phyloP scores from a whole-genome alignment of 805 yeast genomes.

The Pichia sporocuriosa region DNA sequence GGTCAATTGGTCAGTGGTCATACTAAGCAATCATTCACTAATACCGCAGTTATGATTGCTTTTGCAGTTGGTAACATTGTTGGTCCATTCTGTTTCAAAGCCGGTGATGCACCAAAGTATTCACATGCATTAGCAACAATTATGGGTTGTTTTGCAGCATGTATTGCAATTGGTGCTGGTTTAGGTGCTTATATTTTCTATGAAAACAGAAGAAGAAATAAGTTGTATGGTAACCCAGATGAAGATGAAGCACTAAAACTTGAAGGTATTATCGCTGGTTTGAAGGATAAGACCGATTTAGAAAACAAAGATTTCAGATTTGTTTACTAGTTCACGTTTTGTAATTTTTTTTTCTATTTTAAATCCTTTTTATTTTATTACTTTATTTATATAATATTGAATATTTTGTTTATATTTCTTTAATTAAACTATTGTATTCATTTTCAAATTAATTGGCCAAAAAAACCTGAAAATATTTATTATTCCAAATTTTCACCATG shows the following conservation, averaged over 20 bases:
- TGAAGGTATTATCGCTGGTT: slow-evolving; percentile 28
- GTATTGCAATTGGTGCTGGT: slow-evolving; percentile 26
- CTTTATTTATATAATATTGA: too few relatives aligned
- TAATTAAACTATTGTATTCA: too few relatives aligned
- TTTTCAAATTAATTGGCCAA: too few relatives aligned
- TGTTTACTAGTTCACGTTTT: slow-evolving; percentile 12
- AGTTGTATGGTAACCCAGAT: slow-evolving; percentile 22
- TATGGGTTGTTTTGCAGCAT: slow-evolving; percentile 34
- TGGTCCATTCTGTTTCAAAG: slow-evolving; percentile 48
- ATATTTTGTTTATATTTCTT: too few relatives aligned
- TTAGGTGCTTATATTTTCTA: slow-evolving; percentile 25
- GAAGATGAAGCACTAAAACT: slow-evolving; percentile 22
- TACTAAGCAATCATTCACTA: slow-evolving; percentile 44
- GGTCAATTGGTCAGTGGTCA: slow-evolving; percentile 41
- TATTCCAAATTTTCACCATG: too few relatives aligned
- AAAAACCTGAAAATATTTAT: too few relatives aligned
- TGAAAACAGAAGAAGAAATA: slow-evolving; percentile 39
- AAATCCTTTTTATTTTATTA: too few relatives aligned
- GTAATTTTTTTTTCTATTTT: too few relatives aligned
- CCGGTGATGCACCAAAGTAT: slow-evolving; percentile 39
- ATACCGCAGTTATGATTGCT: slow-evolving; percentile 37
- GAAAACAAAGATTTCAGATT: slow-evolving; percentile 26
- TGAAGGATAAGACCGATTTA: slow-evolving; percentile 28
- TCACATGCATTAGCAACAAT: slow-evolving; percentile 33
- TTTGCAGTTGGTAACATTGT: slow-evolving; percentile 43